Conservation (phyloP, 176 grass and related monocot genomes). For the Typha latifolia region DNA sequence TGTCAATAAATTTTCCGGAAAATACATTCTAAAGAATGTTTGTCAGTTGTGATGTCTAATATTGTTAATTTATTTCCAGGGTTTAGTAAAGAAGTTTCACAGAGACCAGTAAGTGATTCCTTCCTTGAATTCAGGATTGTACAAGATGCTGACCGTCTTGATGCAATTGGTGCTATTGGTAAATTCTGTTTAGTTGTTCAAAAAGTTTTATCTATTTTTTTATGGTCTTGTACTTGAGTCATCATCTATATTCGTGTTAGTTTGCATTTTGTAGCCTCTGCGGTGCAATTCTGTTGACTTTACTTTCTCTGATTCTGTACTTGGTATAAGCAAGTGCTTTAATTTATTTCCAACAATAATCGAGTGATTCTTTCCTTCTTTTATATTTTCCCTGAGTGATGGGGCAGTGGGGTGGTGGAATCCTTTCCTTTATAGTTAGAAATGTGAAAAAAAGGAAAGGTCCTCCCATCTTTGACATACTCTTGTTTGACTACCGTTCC, state of each 20-base stretch:
- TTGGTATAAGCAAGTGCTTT: not conserved
- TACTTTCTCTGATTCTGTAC: no score
- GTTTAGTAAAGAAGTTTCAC: conserved; percentile 83
- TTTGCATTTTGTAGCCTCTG: not conserved
- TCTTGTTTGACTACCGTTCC: no score
- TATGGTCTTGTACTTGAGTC: not conserved
- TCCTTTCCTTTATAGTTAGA: no score
- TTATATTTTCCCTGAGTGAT: no score
- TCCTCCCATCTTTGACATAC: no score
- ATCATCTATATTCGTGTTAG: conserved; percentile 6
- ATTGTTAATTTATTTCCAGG: conserved; percentile 29
- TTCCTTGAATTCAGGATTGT: conserved; percentile 76
- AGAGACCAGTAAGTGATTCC: conserved; percentile 24
- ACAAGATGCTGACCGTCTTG: conserved; percentile 87
- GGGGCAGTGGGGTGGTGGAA: no score
- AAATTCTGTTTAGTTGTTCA: conserved; percentile 13
- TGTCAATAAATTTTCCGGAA: not conserved
- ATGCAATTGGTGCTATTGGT: conserved; percentile 91
- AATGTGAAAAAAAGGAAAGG: no score
- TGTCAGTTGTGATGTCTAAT: not conserved
- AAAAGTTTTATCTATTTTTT: not conserved
- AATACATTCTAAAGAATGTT: not conserved
- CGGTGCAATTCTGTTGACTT: not conserved
- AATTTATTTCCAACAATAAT: no score
- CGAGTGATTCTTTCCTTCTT: no score